Evolutionary conservation across 257 asterid genomes (phyloP).

Genomic region (Solanum piurae): DNA sequence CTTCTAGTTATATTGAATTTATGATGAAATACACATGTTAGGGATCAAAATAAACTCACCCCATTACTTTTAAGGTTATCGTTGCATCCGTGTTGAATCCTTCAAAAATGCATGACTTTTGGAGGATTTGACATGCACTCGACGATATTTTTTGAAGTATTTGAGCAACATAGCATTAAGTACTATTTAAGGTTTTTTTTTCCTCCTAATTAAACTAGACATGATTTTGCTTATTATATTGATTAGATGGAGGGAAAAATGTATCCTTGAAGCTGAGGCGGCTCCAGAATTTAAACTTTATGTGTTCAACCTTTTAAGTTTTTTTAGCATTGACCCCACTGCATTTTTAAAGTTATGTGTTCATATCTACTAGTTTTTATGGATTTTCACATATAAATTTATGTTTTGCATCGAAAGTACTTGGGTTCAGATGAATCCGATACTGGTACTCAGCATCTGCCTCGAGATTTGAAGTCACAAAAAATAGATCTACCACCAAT

Average conservation of each 20-base stretch:
- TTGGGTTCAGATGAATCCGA: background rate
- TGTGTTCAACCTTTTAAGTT: background rate
- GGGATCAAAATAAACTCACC: background rate
- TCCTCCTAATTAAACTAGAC: background rate
- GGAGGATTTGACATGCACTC: background rate
- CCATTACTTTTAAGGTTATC: background rate
- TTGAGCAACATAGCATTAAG: background rate
- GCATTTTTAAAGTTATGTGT: background rate
- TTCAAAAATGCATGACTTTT: background rate
- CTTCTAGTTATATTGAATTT: background rate
- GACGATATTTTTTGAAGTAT: background rate
- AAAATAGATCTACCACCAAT: background rate
- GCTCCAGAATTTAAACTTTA: background rate
- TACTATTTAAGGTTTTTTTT: background rate
- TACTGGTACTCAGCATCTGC: background rate
- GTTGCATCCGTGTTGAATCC: background rate
- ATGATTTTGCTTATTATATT: no score
- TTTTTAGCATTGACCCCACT: background rate
- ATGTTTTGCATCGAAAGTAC: background rate
- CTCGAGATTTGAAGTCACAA: background rate
- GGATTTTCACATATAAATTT: background rate
- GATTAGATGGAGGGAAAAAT: no score
- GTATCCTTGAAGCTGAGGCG: background rate
- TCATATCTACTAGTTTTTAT: background rate
- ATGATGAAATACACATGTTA: background rate